Evolutionary conservation across 164 flowering plant species (phyloP), one percentile per base, ranked within the genome.

Genomic region (Piper betle): DNA sequence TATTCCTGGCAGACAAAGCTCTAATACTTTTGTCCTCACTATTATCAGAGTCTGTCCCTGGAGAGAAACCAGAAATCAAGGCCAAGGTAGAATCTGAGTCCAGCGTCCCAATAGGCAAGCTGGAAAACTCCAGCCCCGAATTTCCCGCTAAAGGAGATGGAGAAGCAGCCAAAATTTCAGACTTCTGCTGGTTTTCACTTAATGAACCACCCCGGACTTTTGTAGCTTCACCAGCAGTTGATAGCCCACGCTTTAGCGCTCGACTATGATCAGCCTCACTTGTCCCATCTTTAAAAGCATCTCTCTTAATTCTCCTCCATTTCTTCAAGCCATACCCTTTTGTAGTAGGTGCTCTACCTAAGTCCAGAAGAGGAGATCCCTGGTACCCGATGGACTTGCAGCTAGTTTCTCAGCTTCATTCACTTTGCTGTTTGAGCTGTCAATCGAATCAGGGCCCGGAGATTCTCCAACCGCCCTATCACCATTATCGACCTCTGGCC

Each of bases 291-390:
- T 77, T 82, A 11, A 50, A 39, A 43, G 58, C 10, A 48, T 80
- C 85, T 73, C 90, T 79, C 73, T 64, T 79, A 54, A 80, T 78
- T 37, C 96, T 75, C 74, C 79, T 81, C 97, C 97, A 91, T 72
- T 88, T 91, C 82, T 74, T 91, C 78, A 92, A 74, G 10, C 95
- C 98, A 38, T 61, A 52, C 16, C 98, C 96, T 74, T 87, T 92
- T 4, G 59, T 69, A 0, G 54, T 55, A 2, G 82, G 65, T 2
- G 80, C 63, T 16, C 39, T 61, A 15, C 62, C 75, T 39, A 68
- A 59, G 8, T 4, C 37, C 15, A 56, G 52, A 7, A 58, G 43
- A 19, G 80, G 68, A 37, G 81, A 73, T 57, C 62, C 20, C 42
- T 19, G 18, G 54, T 4, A 11, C 42, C 55, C 1, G 66, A 57